Evolutionary conservation across 2,329 filamentous ascomycete genomes (phyloP).

Genomic region (Camillea tinctor): DNA sequence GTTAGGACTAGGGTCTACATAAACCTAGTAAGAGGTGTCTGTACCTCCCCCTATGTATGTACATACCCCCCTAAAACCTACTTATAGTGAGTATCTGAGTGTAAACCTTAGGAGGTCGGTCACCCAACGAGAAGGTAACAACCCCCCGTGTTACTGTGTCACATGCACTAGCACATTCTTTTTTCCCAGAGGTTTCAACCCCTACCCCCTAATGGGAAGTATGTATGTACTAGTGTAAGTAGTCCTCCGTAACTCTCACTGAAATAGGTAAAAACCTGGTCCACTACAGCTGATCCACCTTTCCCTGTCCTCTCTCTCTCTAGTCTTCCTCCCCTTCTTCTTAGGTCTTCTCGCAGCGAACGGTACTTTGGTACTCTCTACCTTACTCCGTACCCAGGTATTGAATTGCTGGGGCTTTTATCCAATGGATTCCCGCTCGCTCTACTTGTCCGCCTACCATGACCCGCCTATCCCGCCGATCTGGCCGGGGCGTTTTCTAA

Average conservation of each 20-base stretch:
- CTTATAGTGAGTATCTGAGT: too few relatives aligned
- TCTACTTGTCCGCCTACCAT: background rate
- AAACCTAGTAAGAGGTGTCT: too few relatives aligned
- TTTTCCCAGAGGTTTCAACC: background rate
- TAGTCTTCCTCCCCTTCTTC: background rate
- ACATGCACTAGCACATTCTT: constrained; percentile 7
- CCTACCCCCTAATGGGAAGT: too few relatives aligned
- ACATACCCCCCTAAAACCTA: too few relatives aligned
- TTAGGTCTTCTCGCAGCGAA: constrained; percentile 18
- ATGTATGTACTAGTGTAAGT: constrained; percentile 1
- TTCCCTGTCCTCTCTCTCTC: background rate
- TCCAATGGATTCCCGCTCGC: constrained; percentile 18
- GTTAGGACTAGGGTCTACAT: too few relatives aligned
- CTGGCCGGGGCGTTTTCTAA: constrained; percentile 1
- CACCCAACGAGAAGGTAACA: background rate
- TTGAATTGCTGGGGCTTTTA: constrained; percentile 10
- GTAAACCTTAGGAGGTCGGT: background rate
- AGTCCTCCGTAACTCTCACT: background rate
- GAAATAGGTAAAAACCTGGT: background rate
- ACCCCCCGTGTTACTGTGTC: constrained; percentile 6
- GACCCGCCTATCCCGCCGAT: constrained; percentile 12
- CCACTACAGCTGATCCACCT: background rate
- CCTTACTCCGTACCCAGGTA: too few relatives aligned
- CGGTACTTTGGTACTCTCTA: background rate
- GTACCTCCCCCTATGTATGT: too few relatives aligned